Conservation (phyloP, 208 protist genomes). For the Acanthamoeba healyi region DNA sequence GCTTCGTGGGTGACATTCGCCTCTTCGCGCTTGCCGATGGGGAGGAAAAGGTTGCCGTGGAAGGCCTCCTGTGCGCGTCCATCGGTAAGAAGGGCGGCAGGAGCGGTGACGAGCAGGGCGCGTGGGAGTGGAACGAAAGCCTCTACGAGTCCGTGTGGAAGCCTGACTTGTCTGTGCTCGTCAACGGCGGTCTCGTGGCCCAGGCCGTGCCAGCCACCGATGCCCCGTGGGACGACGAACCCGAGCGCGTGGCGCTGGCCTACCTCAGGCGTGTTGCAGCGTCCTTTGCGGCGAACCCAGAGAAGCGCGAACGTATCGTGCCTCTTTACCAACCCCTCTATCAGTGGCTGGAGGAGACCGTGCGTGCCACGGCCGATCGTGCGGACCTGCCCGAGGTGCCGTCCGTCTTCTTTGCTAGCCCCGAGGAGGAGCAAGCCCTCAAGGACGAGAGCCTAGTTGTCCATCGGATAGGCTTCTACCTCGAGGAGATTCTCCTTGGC, state of each 20-base stretch:
- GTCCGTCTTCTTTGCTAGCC: not conserved
- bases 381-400: not conserved
- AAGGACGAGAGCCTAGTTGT: constrained; percentile 1
- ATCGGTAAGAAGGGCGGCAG: constrained; percentile 38
- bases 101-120: not conserved
- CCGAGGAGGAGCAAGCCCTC: not conserved
- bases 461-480: not conserved
- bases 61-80: constrained; percentile 29
- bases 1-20: constrained; percentile 24
- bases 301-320: not conserved
- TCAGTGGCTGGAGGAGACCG: not conserved
- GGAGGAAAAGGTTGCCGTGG: not conserved
- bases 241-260: not conserved
- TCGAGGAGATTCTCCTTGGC: not conserved
- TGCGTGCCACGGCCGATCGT: not conserved
- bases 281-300: not conserved
- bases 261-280: not conserved
- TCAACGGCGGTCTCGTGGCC: not conserved
- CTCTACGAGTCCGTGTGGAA: constrained; percentile 8
- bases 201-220: not conserved
- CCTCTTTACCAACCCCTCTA: not conserved
- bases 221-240: constrained; percentile 15
- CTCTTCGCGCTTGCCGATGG: not conserved
- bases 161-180: not conserved
- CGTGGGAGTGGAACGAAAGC: not conserved